Base-by-base conservation (phyloP, 345 rosid genomes). In the Populus alba region DNA sequence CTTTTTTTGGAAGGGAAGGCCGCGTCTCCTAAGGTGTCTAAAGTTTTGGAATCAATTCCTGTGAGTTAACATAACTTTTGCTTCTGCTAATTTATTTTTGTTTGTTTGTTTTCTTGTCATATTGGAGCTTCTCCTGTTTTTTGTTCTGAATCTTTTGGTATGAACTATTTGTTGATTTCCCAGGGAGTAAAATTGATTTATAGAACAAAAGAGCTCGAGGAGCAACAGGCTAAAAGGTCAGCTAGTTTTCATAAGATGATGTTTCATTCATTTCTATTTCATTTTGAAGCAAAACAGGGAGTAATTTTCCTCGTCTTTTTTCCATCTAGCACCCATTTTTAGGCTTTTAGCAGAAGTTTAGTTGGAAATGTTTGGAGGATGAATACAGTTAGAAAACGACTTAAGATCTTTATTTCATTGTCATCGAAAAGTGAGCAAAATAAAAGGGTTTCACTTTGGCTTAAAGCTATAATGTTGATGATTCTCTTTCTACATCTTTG, bases 1-100 rank as follows among this genome's bases (percentile, higher is more conserved):
- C 92, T 95, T 63, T 95, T 95, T 47, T 97, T 95, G 81, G 98
- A 96, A 59, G 99, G 99, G 69, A 94, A 94, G 83, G 99, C 97
- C 76, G 94, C 97, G 62, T 84, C 94, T 5, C 89, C 87, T n/a
- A 68, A 81, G 29, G 97, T 89, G 4, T 90, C 99, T 53, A 88
- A 85, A 81, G 91, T 94, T 68, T 83, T 96, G 69, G 94, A 94
- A 81, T 81, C 89, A 4, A 90, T 94, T 83, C 90, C 93, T 1
- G 99, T 93, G 84, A 89, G 94, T 87, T 45, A 13, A 18, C 25
- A 59, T 55, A 55, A 84, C 47, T 49, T 68, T 25, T 29, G 20
- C 55, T 80, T 23, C 22, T 33, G 18, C 62, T 53, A 16, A 29
- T 59, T 66, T 70, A 22, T 75, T 8, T 39, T 33, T 33, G 37